Percentiles rank a stretch among this genome's conserved stretches.
phyloP scores from a whole-genome alignment of 1,139 yeast species.

The Taphrina wiesneri region DNA sequence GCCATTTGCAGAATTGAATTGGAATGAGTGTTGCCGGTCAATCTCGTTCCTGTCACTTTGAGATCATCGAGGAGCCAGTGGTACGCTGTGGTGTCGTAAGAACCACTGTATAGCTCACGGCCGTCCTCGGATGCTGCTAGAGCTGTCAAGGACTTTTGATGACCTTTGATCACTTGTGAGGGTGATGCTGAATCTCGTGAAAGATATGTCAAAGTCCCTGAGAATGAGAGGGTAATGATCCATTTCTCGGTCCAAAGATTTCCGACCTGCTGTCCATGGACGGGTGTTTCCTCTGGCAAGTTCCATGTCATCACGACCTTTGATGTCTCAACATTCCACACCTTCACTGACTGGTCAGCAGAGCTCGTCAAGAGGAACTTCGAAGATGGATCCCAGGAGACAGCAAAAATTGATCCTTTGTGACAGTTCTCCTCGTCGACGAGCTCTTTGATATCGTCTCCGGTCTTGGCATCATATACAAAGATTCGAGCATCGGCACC shows the following conservation, averaged over 20 bases:
- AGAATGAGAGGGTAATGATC: slow-evolving; percentile 66
- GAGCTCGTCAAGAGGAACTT: slow-evolving; percentile 70
- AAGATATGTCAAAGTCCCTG: slow-evolving; percentile 71
- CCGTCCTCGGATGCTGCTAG: slow-evolving; percentile 47
- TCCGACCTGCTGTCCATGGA: slow-evolving; percentile 77
- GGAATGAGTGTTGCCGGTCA: slow-evolving; percentile 53
- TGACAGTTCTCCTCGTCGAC: slow-evolving; percentile 52
- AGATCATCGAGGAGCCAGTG: slow-evolving; percentile 55
- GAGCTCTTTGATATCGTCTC: slow-evolving; percentile 63
- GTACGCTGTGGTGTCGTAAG: slow-evolving; percentile 75
- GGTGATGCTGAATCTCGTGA: slow-evolving; percentile 49
- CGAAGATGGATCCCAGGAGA: slow-evolving; percentile 67
- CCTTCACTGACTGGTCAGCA: slow-evolving; percentile 73
- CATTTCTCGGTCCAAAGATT: slow-evolving; percentile 63
- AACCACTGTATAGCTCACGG: slow-evolving; percentile 59
- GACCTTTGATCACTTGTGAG: slow-evolving; percentile 61
- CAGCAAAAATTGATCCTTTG: slow-evolving; percentile 76
- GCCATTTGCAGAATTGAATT: slow-evolving; percentile 58
- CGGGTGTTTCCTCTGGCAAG: slow-evolving; percentile 40
- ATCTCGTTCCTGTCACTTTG: slow-evolving; percentile 45
- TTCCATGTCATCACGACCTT: slow-evolving; percentile 43
- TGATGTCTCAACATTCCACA: slow-evolving; percentile 51
- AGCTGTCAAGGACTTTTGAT: slow-evolving; percentile 76
- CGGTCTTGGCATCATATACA: slow-evolving; percentile 83
- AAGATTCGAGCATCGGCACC: slow-evolving; percentile 82